Evolutionary conservation across 495 filamentous ascomycete genomes (phyloP).

Genomic region (Neurospora hispaniola): DNA sequence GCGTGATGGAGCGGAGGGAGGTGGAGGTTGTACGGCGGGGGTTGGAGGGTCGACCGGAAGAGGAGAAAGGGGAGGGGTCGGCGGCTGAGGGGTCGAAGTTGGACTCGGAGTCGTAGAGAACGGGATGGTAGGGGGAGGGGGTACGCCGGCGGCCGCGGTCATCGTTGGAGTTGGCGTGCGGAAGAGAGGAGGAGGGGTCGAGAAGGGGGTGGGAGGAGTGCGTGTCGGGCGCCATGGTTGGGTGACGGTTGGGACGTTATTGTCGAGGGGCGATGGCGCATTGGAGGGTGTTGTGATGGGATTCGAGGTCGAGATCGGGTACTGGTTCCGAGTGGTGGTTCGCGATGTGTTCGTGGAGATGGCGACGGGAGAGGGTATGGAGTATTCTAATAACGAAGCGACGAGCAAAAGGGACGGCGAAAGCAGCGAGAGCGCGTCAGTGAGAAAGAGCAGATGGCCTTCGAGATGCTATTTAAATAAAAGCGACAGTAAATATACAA

Average conservation of each 20-base stretch:
- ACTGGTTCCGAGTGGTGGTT: background rate
- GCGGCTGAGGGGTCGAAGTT: background rate
- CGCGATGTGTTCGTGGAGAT: background rate
- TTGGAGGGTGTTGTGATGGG: background rate
- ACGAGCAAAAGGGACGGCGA: too few relatives aligned
- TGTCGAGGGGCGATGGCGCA: background rate
- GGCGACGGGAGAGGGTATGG: background rate
- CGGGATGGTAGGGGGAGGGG: background rate
- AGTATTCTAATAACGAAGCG: background rate
- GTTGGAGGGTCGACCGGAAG: conserved; percentile 1
- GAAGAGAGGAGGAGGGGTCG: background rate
- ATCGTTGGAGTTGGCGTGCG: background rate
- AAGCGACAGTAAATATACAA: background rate
- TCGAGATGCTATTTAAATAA: background rate
- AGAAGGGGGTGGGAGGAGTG: conserved; percentile 8
- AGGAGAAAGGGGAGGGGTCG: background rate
- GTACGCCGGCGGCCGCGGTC: background rate
- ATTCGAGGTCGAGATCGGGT: background rate
- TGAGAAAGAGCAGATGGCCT: background rate
- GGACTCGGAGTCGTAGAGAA: background rate
- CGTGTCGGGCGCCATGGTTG: background rate
- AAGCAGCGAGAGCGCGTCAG: background rate
- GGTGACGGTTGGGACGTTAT: background rate
- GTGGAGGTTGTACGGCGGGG: conserved; percentile 11
- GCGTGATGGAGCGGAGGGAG: conserved; percentile 14